Conservation (phyloP, 192 early-diverging fungal genomes). For the Pecoramyces ruminantium region DNA sequence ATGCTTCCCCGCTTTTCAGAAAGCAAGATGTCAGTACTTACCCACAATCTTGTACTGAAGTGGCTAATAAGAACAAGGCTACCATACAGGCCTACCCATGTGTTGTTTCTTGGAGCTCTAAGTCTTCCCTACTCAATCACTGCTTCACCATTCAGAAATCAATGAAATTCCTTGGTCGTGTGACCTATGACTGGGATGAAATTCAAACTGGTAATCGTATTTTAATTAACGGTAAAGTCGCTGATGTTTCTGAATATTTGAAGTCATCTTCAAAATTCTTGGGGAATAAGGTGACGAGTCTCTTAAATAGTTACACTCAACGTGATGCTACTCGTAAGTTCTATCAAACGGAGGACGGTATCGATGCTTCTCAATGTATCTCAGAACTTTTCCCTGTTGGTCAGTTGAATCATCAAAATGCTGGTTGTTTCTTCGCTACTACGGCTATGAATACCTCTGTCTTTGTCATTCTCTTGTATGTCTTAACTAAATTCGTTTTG, state of each 20-base stretch:
- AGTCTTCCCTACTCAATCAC: background rate
- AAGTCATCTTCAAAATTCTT: background rate
- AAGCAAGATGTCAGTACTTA: background rate
- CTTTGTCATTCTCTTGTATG: background rate
- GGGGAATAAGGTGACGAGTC: background rate
- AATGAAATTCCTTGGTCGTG: background rate
- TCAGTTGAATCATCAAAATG: background rate
- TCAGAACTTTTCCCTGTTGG: background rate
- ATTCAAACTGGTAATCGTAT: background rate
- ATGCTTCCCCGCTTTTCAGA: background rate
- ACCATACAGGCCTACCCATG: background rate
- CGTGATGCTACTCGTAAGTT: background rate
- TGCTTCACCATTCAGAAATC: background rate
- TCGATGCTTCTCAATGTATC: background rate
- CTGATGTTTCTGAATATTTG: background rate
- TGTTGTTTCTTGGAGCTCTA: background rate
- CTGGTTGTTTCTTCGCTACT: background rate
- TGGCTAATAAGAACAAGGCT: background rate
- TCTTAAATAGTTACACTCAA: background rate
- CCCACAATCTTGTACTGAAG: background rate
- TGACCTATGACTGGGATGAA: background rate
- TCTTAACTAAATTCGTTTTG: conserved; percentile 52
- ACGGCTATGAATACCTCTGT: background rate
- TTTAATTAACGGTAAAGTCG: background rate
- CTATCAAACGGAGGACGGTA: background rate